These are phyloP conservation scores for Saturnispora dispora DNA, from an alignment of 805 yeast species.

Conservation along the genomic window DNA sequence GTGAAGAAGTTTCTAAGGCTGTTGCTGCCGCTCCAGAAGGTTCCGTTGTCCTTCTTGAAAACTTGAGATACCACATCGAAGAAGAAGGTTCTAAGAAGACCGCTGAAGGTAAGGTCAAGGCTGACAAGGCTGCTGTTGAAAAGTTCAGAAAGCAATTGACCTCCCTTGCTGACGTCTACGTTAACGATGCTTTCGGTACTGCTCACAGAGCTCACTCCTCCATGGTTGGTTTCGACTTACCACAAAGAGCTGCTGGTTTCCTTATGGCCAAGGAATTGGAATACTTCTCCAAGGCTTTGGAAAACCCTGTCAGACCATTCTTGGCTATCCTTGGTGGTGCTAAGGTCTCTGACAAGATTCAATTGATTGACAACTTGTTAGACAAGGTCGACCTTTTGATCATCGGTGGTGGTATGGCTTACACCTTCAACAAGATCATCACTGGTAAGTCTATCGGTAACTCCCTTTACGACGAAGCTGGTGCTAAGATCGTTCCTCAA, in stretches of 20 bases:
- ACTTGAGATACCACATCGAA: conserved; percentile 97
- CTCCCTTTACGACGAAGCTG: conserved; percentile 87
- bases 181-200: conserved; percentile 98
- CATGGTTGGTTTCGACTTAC: conserved; percentile 94
- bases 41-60: conserved; percentile 83
- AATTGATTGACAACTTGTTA: conserved; percentile 91
- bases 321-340: conserved; percentile 99
- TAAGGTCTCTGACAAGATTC: conserved; percentile 97
- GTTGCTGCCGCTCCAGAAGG: conserved; percentile 70
- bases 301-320: conserved; percentile 97
- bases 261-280: conserved; percentile 93
- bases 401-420: conserved; percentile 99
- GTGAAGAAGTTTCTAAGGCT: conserved; percentile 76
- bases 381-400: conserved; percentile 92
- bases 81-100: conserved; percentile 85
- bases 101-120: conserved; percentile 90
- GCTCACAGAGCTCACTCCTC: conserved; percentile 99
- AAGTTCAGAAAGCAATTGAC: conserved; percentile 86
- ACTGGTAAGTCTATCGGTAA: conserved; percentile 82
- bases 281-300: conserved; percentile 97
- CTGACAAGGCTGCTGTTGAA: conserved; percentile 73
- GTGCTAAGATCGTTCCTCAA: conserved; percentile 90
- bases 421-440: conserved; percentile 93
- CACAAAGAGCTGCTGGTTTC: conserved; percentile 98
- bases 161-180: conserved; percentile 90